Evolutionary conservation across 2,329 filamentous ascomycete genomes (phyloP).

Genomic region (Epichloe amarillans): DNA sequence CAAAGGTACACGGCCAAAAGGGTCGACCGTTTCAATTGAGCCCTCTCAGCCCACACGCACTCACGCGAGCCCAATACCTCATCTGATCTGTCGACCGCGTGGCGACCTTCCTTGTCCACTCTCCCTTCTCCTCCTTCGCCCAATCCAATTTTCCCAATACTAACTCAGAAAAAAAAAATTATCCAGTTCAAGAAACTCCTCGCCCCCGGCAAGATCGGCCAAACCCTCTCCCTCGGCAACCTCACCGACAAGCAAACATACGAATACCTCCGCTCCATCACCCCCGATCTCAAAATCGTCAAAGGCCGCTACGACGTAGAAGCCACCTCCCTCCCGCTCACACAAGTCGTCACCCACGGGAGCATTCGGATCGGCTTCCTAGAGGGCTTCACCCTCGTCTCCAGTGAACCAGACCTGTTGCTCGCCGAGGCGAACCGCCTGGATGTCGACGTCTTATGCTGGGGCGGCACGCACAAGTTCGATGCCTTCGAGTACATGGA

Average conservation of each 20-base stretch:
- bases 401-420: conserved; percentile 51
- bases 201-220: conserved; percentile 69
- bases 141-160: too few species aligned
- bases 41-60: too few species aligned
- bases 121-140: too few species aligned
- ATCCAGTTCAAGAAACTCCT: conserved; percentile 72
- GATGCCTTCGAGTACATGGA: conserved; percentile 63
- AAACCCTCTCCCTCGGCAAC: conserved; percentile 70
- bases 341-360: conserved; percentile 53
- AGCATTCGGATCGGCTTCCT: conserved; percentile 52
- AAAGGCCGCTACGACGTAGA: conserved; percentile 55
- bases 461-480: conserved; percentile 54
- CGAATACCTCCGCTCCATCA: conserved; percentile 64
- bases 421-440: conserved; percentile 55
- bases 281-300: conserved; percentile 59
- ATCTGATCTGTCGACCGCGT: too few species aligned
- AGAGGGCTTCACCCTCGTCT: conserved; percentile 56
- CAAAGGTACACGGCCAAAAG: conserved; percentile 49
- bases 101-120: too few species aligned
- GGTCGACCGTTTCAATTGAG: too few species aligned
- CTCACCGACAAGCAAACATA: conserved; percentile 69
- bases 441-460: conserved; percentile 57
- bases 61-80: too few species aligned
- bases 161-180: background rate
- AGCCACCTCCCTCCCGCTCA: conserved; percentile 50